phyloP scores from a whole-genome alignment of 495 filamentous ascomycete genomes.

The Hyaloscypha variabilis region DNA sequence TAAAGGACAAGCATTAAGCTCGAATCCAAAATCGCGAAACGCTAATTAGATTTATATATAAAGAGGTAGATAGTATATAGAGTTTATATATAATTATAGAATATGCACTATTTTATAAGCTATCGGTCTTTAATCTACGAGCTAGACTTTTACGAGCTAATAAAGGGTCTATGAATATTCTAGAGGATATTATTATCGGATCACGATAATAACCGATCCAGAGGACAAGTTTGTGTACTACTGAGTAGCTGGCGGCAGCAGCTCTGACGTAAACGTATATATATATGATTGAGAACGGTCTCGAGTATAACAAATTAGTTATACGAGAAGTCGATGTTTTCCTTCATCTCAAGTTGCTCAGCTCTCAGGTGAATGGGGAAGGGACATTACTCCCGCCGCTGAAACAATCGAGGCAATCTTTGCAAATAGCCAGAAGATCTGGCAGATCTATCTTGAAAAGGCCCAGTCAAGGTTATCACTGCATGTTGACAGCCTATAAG shows the following conservation, averaged over 20 bases:
- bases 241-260: constrained; percentile 28
- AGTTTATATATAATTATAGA: constrained; percentile 35
- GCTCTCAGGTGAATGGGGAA: too few species aligned
- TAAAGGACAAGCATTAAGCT: constrained; percentile 24
- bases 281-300: constrained; percentile 36
- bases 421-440: too few species aligned
- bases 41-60: constrained; percentile 28
- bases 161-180: constrained; percentile 28
- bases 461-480: too few species aligned
- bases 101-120: constrained; percentile 43
- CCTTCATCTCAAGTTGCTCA: constrained; percentile 26
- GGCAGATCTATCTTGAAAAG: too few species aligned
- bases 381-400: too few species aligned
- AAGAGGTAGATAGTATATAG: constrained; percentile 25
- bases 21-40: constrained; percentile 11
- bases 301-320: constrained; percentile 36
- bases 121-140: constrained; percentile 33
- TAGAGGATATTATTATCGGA: constrained; percentile 25
- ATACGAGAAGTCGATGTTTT: constrained; percentile 38
- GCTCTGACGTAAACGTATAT: constrained; percentile 33
- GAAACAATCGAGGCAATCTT: too few species aligned
- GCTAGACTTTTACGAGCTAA: constrained; percentile 34
- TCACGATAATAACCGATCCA: constrained; percentile 27
- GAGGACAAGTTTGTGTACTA: constrained; percentile 28
- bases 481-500: too few species aligned